Base-by-base conservation (phyloP, 2,329 filamentous ascomycete species). In the Sordariomycetes sp. region DNA sequence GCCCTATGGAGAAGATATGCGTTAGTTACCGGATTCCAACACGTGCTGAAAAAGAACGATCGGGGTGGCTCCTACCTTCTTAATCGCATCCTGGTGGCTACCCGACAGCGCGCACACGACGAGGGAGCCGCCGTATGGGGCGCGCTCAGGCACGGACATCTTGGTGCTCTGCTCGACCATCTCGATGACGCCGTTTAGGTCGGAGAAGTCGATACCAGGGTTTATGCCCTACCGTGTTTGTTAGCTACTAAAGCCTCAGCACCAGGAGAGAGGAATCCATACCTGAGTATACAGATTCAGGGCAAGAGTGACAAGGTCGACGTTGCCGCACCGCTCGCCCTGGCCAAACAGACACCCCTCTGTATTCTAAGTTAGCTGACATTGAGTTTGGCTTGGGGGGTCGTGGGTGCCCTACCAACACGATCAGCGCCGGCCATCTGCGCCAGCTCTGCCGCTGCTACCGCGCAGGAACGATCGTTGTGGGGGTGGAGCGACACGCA, bases 401-500 rank as follows among this genome's bases (percentile, higher is more conserved):
- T 32, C 8, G 4, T 32, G 28, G 8, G 28, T 32, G 28, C 28
- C 28, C 8, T 32, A 32, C 28, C 28, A n/a, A 96, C 90, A 68
- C 90, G 77, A 71, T 95, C 88, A 40, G 89, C 90, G 57, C 90
- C 90, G 34, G 89, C 90, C 90, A 95, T 94, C 71, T 95, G 90
- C 5, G 87, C 90, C 65, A 95, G 73, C 68, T 96, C 90, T n/a
- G 90, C 87, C 1, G 90, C 89, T 1, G 90, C 90, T 18, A 43
- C n/a, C 10, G 53, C 43, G n/a, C 54, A 14, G 1, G 54, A 46
- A 56, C 90, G 81, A 72, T 96, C 90, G 69, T 96, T 96, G 73
- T 96, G 90, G n/a, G 89, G 88, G 70, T 95, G 90, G 97, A 97
- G 80, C 61, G 89, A 95, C 10, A 97, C 88, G 66, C 86, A 89